phyloP scores from a whole-genome alignment of 225 moss, liverwort and hornwort genomes.

The Bryum argenteum region DNA sequence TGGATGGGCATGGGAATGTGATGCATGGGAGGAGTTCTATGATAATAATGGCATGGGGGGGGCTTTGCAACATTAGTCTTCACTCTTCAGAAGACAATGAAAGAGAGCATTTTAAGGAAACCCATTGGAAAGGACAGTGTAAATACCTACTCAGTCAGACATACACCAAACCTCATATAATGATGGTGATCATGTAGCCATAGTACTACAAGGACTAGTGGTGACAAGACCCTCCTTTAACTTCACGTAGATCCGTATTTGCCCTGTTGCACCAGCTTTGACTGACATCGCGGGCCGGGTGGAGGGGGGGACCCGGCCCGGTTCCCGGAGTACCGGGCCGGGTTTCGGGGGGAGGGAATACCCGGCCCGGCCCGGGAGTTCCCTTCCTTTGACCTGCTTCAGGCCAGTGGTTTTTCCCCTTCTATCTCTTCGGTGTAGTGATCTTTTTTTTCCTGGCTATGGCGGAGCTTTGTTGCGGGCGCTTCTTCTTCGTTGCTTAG shows the following conservation, averaged over 20 bases:
- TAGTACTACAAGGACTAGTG: conserved; percentile 32
- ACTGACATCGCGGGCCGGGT: conserved; percentile 43
- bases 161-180: conserved; percentile 47
- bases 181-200: conserved; percentile 44
- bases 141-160: conserved; percentile 48
- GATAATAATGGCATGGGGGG: not conserved
- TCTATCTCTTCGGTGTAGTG: conserved; percentile 33
- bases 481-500: conserved; percentile 18
- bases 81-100: not conserved
- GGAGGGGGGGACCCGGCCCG: conserved; percentile 6
- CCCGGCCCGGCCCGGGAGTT: conserved; percentile 5
- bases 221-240: conserved; percentile 18
- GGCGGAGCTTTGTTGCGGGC: conserved; percentile 35
- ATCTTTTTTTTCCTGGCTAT: conserved; percentile 39
- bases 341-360: not conserved
- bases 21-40: not conserved
- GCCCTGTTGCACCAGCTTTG: conserved; percentile 38
- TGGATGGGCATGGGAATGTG: not conserved
- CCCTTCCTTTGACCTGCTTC: conserved; percentile 7
- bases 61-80: not conserved
- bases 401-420: conserved; percentile 26
- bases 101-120: conserved; percentile 11
- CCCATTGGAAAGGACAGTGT: conserved; percentile 31
- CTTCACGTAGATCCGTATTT: conserved; percentile 34
- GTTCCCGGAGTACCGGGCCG: conserved; percentile 11